A percentile compares a stretch with the other conserved stretches of the same genome.
Conservation (phyloP, 371 early-diverging fungal species). For the Syncephalastrum racemosum region DNA sequence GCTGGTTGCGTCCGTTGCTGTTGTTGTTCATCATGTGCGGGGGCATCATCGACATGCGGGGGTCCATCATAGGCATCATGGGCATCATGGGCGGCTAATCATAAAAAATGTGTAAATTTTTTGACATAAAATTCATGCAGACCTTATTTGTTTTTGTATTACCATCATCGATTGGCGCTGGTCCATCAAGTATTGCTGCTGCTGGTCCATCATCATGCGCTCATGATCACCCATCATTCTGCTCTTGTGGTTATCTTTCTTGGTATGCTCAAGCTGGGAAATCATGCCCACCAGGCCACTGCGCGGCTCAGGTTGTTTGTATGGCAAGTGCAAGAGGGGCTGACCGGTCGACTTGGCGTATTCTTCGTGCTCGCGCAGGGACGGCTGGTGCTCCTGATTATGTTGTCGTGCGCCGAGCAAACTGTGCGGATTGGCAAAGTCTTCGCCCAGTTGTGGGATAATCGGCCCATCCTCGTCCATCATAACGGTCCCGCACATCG, state of each 20-base stretch:
- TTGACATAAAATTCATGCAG: not conserved
- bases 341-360: slow-evolving; percentile 44
- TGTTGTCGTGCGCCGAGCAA: slow-evolving; percentile 22
- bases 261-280: slow-evolving; percentile 44
- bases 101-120: no score
- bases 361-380: slow-evolving; percentile 40
- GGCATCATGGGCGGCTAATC: not conserved
- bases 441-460: slow-evolving; percentile 21
- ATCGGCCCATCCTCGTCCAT: slow-evolving; percentile 26
- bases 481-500: slow-evolving; percentile 2
- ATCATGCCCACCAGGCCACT: slow-evolving; percentile 50
- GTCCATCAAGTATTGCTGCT: slow-evolving; percentile 33
- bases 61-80: slow-evolving; percentile 1
- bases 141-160: not conserved
- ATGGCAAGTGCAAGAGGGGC: slow-evolving; percentile 39
- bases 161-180: slow-evolving; percentile 9
- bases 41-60: slow-evolving; percentile 14
- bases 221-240: slow-evolving; percentile 30
- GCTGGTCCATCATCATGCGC: slow-evolving; percentile 35
- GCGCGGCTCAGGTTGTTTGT: slow-evolving; percentile 39
- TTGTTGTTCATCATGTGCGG: slow-evolving; percentile 7
- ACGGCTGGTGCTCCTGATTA: slow-evolving; percentile 34
- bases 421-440: slow-evolving; percentile 27
- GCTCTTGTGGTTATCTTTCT: slow-evolving; percentile 33
- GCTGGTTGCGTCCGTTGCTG: slow-evolving; percentile 4